Conservation (phyloP, 768 basidiomycete genomes). For the Termitomyces sp. region DNA sequence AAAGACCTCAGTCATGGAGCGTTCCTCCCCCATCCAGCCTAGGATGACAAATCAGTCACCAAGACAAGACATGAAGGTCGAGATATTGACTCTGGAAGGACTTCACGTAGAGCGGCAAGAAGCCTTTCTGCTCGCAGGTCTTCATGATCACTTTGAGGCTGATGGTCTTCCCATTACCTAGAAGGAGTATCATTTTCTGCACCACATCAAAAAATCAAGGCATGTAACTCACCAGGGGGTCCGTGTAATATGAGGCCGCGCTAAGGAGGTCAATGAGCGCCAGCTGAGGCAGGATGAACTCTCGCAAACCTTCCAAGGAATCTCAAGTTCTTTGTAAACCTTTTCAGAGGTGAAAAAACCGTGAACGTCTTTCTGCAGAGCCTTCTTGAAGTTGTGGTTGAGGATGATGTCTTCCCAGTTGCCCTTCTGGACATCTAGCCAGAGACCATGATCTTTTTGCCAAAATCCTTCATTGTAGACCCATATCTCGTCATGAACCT, state of each 20-base stretch:
- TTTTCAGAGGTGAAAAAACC: constrained; percentile 78
- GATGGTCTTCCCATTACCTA: constrained; percentile 84
- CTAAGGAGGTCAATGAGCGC: constrained; percentile 27
- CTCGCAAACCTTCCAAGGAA: constrained; percentile 73
- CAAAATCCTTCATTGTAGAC: constrained; percentile 73
- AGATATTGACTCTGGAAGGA: constrained; percentile 58
- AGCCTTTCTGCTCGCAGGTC: constrained; percentile 55
- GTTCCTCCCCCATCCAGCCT: constrained; percentile 64
- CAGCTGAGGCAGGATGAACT: not conserved
- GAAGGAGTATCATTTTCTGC: not conserved
- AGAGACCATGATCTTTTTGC: constrained; percentile 59
- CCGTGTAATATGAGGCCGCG: constrained; percentile 82
- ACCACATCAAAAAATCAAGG: not conserved
- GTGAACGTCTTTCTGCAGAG: constrained; percentile 67
- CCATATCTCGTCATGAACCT: constrained; percentile 68
- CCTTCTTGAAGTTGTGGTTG: constrained; percentile 62
- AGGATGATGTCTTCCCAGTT: constrained; percentile 76
- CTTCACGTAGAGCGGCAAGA: constrained; percentile 76
- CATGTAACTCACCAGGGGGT: constrained; percentile 54
- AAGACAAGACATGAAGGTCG: not conserved
- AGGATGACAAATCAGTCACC: not conserved
- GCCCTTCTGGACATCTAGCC: constrained; percentile 58
- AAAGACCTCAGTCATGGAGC: constrained; percentile 65
- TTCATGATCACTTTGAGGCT: constrained; percentile 83
- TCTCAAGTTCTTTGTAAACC: constrained; percentile 68